Evolutionary conservation across 169 alveolate genomes (phyloP).

Genomic region (Besnoitia besnoiti): DNA sequence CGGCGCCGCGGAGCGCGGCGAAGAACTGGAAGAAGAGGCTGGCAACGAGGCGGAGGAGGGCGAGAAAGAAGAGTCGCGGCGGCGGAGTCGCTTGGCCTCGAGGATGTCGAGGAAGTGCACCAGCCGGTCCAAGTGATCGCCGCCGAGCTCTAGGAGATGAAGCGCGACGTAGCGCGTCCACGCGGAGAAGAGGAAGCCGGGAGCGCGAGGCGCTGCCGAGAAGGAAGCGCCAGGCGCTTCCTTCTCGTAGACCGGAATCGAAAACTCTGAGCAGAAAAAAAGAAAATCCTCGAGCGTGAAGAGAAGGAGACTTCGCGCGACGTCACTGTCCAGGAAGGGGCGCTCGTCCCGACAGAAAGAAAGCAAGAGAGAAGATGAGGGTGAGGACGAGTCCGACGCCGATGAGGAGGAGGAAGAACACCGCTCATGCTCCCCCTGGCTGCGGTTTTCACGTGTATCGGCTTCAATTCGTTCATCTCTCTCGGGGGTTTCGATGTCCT

Average conservation of each 20-base stretch:
- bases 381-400: background rate
- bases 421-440: background rate
- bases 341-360: constrained; percentile 51
- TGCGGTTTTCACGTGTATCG: too few relatives aligned
- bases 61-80: too few relatives aligned
- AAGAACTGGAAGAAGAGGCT: too few relatives aligned
- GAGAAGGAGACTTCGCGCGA: constrained; percentile 58
- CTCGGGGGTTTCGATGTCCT: too few relatives aligned
- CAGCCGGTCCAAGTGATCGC: constrained; percentile 70
- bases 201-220: background rate
- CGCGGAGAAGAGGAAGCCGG: background rate
- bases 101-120: background rate
- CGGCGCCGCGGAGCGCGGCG: too few relatives aligned
- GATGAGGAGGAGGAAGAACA: background rate
- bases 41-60: too few relatives aligned
- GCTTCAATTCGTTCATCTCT: too few relatives aligned
- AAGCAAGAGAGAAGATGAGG: background rate
- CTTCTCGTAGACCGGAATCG: background rate
- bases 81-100: background rate
- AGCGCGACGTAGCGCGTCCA: constrained; percentile 57
- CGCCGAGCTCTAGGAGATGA: constrained; percentile 69
- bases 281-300: constrained; percentile 63
- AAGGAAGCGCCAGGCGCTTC: background rate
- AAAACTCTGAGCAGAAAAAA: constrained; percentile 66
- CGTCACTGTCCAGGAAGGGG: constrained; percentile 71